A percentile compares a stretch with the other conserved stretches of the same genome.
These are phyloP conservation scores for Neonectria magnoliae DNA, from an alignment of 2,329 filamentous ascomycete genomes.

Conservation along the genomic window DNA sequence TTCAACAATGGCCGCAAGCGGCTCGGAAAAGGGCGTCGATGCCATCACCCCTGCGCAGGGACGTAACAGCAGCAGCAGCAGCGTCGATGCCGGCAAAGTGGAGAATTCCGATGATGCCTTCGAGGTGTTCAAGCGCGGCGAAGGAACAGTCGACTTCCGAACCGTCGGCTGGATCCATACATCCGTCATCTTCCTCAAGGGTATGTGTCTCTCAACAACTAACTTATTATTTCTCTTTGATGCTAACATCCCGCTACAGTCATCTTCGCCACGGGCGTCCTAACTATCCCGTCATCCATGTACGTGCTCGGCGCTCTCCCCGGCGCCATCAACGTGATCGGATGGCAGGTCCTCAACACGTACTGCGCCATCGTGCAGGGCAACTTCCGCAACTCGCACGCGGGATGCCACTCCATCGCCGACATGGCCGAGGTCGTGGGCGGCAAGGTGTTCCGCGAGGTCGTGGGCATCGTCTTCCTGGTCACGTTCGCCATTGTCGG, in stretches of 20 bases:
- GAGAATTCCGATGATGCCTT: conserved; percentile 42
- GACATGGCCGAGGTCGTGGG: conserved; percentile 66
- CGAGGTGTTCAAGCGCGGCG: conserved; percentile 57
- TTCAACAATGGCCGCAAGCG: conserved; percentile 14
- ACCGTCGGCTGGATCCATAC: conserved; percentile 60
- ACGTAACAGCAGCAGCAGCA: conserved; percentile 24
- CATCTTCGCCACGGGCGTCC: conserved; percentile 56
- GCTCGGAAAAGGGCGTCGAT: conserved; percentile 17
- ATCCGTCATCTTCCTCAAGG: conserved; percentile 58
- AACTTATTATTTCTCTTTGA: background rate
- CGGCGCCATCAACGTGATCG: conserved; percentile 54
- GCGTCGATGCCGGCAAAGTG: conserved; percentile 33
- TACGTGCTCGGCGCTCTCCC: conserved; percentile 54
- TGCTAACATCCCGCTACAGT: conserved; percentile 35
- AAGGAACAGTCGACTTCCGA: conserved; percentile 57
- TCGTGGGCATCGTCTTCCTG: conserved; percentile 66
- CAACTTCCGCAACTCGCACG: conserved; percentile 51
- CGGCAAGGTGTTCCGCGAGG: conserved; percentile 60
- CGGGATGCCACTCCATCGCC: conserved; percentile 50
- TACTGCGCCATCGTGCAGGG: conserved; percentile 53
- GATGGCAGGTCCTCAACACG: conserved; percentile 53
- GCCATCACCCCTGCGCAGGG: conserved; percentile 19
- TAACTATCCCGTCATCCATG: conserved; percentile 55
- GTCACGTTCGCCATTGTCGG: conserved; percentile 66
- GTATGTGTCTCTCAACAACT: conserved; percentile 28